phyloP scores from a whole-genome alignment of 2,329 filamentous ascomycete species.

The Diaporthe citri region DNA sequence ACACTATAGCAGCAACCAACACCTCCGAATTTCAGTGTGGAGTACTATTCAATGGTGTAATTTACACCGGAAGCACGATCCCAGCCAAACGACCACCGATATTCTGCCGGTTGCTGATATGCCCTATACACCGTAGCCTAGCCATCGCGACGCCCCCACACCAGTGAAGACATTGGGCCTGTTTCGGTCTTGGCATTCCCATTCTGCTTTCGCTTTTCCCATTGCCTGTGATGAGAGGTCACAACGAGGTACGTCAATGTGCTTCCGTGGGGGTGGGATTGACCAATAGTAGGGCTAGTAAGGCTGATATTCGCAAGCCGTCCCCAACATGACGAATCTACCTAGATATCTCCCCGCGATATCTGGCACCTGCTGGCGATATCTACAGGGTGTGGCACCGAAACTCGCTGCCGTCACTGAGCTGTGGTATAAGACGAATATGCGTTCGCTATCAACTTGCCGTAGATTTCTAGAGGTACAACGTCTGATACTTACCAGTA shows the following conservation, averaged over 20 bases:
- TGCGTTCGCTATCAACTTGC: neutral
- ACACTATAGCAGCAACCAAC: neutral
- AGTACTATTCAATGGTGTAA: neutral
- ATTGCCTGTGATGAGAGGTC: neutral
- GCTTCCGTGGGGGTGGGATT: neutral
- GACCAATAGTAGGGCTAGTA: neutral
- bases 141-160: neutral
- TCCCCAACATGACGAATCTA: slow-evolving; percentile 17
- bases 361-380: neutral
- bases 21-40: neutral
- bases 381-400: too few species aligned
- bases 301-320: neutral
- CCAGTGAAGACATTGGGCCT: neutral
- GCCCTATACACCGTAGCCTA: too few species aligned
- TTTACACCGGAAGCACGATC: slow-evolving; percentile 3
- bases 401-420: too few species aligned
- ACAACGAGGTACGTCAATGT: neutral
- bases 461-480: neutral
- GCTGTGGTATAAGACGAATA: neutral
- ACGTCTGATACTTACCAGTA: neutral
- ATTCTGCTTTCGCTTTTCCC: neutral
- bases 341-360: neutral
- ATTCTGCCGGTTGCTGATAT: neutral
- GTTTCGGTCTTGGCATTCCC: neutral
- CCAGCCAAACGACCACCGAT: neutral